phyloP scores from a whole-genome alignment of 1,284 basidiomycete genomes.

The Golubevia pallescens region DNA sequence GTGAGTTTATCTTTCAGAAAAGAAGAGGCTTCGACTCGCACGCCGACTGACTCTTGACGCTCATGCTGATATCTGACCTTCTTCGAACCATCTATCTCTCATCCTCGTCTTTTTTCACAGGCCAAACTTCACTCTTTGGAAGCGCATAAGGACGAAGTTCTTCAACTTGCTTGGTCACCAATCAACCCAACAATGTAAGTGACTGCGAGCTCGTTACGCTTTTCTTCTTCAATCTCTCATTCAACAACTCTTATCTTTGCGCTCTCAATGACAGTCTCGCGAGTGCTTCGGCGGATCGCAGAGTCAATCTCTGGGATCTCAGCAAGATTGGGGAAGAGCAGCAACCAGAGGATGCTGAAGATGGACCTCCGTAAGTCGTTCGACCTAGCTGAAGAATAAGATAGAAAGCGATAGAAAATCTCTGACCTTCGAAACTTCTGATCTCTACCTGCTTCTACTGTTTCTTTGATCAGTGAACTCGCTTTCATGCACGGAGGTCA shows the following conservation, averaged over 20 bases:
- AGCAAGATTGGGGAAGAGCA: conserved; percentile 92
- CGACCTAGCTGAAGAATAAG: too few relatives aligned
- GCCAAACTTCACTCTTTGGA: conserved; percentile 88
- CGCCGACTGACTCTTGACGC: too few relatives aligned
- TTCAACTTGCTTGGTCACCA: conserved; percentile 93
- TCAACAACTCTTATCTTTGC: background rate
- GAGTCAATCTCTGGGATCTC: conserved; percentile 95
- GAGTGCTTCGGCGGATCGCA: conserved; percentile 81
- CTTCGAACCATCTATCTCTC: too few relatives aligned
- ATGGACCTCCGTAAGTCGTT: conserved; percentile 78
- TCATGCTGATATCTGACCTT: too few relatives aligned
- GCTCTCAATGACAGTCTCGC: too few relatives aligned
- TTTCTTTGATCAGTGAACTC: conserved; percentile 21
- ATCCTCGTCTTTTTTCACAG: too few relatives aligned
- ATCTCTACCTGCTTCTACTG: too few relatives aligned
- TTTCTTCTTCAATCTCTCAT: background rate
- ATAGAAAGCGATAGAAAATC: too few relatives aligned
- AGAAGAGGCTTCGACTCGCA: too few relatives aligned
- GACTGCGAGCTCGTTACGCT: background rate
- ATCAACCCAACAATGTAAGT: conserved; percentile 69
- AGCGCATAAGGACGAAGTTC: conserved; percentile 90
- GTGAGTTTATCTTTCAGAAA: conserved; percentile 13
- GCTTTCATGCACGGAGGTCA: conserved; percentile 63
- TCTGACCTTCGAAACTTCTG: too few relatives aligned
- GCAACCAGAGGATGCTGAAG: conserved; percentile 95